phyloP scores from a whole-genome alignment of 2,329 filamentous ascomycete species.

The Colletotrichum sojae region DNA sequence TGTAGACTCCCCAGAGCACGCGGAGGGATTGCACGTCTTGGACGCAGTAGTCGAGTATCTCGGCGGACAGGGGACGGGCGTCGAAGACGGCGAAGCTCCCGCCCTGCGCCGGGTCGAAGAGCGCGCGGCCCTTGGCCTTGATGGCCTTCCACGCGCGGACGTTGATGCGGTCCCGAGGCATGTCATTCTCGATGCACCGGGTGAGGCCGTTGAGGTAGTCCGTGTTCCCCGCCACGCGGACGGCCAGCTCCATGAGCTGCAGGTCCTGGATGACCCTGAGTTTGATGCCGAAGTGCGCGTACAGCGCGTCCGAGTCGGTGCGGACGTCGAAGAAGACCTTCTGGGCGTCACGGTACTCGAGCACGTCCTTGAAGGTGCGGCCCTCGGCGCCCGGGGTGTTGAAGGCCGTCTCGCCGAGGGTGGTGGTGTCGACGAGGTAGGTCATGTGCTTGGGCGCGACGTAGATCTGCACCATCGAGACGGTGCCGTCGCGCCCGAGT shows the following conservation, averaged over 20 bases:
- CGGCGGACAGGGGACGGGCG: constrained; percentile 56
- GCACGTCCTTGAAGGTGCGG: constrained; percentile 53
- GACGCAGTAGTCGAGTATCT: constrained; percentile 60
- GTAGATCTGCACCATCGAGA: constrained; percentile 61
- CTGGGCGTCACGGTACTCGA: constrained; percentile 58
- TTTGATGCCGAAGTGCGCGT: constrained; percentile 57
- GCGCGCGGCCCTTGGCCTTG: constrained; percentile 53
- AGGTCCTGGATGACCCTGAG: constrained; percentile 64
- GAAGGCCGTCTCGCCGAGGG: constrained; percentile 53
- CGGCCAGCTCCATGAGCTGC: constrained; percentile 69
- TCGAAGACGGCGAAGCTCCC: constrained; percentile 64
- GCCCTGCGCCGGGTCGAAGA: constrained; percentile 59
- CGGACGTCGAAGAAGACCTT: constrained; percentile 73
- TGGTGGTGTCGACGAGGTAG: constrained; percentile 62
- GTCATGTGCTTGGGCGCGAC: constrained; percentile 47
- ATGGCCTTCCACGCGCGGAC: constrained; percentile 46
- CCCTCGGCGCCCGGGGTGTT: neutral
- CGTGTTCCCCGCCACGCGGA: constrained; percentile 34
- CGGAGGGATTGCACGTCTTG: constrained; percentile 61
- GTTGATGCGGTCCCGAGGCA: constrained; percentile 35
- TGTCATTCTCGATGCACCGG: constrained; percentile 50
- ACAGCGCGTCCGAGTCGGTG: constrained; percentile 71
- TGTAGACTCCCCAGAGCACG: constrained; percentile 49
- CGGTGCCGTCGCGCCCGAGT: constrained; percentile 56
- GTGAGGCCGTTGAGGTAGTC: constrained; percentile 44